Percentiles rank a stretch among this genome's conserved stretches.
phyloP scores from a whole-genome alignment of 169 alveolate genomes.

The Plasmodium falciparum region DNA sequence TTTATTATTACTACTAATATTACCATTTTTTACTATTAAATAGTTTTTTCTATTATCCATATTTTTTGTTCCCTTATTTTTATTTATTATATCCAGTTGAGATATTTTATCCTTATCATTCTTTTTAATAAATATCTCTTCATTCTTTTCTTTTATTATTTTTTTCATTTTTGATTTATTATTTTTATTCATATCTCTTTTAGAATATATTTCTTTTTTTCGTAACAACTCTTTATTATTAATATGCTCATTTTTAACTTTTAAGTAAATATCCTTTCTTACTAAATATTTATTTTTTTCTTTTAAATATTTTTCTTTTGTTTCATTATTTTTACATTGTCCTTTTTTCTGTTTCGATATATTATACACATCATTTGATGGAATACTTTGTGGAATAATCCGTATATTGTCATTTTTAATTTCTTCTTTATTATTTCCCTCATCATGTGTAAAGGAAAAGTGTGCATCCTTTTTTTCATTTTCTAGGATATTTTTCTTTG shows the following conservation, averaged over 20 bases:
- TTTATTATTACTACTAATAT: neutral
- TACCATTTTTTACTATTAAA: neutral
- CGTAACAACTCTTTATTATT: neutral
- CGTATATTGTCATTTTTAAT: neutral
- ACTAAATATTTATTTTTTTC: slow-evolving; percentile 34
- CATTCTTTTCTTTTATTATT: neutral
- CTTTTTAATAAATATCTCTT: neutral
- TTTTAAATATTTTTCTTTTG: slow-evolving; percentile 29
- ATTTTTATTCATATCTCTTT: neutral
- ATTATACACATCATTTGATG: neutral
- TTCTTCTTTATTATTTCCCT: neutral
- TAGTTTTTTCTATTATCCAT: neutral
- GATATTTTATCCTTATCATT: neutral
- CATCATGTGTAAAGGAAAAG: neutral
- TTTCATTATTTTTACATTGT: slow-evolving; percentile 6
- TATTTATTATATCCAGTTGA: too few species aligned
- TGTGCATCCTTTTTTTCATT: neutral
- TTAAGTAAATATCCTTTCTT: slow-evolving; percentile 64
- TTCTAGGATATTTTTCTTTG: neutral
- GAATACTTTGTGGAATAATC: neutral
- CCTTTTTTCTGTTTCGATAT: neutral
- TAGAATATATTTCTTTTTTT: neutral
- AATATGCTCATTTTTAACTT: slow-evolving; percentile 22
- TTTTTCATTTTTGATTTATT: neutral
- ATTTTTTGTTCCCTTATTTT: neutral